These are phyloP conservation scores for Xylariaceae sp. DNA, from an alignment of 2,329 filamentous ascomycete species.

Conservation along the genomic window DNA sequence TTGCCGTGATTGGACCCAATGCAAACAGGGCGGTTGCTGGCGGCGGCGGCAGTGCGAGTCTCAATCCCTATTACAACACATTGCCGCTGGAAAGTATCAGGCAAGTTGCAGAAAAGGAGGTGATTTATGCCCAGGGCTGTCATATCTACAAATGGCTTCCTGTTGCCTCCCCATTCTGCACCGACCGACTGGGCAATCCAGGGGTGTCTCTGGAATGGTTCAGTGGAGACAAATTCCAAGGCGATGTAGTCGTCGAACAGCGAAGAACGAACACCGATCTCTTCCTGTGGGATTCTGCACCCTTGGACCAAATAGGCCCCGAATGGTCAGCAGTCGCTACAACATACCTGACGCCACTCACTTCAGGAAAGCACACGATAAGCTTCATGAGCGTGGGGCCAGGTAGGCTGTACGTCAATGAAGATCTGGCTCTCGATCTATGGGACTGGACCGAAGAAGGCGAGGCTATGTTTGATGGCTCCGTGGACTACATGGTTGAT, in stretches of 20 bases:
- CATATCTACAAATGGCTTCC: constrained; percentile 64
- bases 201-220: constrained; percentile 65
- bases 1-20: constrained; percentile 65
- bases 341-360: constrained; percentile 54
- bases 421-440: constrained; percentile 56
- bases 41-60: constrained; percentile 63
- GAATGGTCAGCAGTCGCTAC: constrained; percentile 63
- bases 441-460: constrained; percentile 68
- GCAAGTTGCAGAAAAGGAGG: constrained; percentile 48
- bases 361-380: constrained; percentile 60
- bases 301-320: constrained; percentile 54
- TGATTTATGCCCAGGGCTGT: constrained; percentile 59
- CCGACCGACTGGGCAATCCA: constrained; percentile 50
- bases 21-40: constrained; percentile 64
- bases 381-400: constrained; percentile 66
- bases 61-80: constrained; percentile 66
- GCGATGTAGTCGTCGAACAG: constrained; percentile 53
- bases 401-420: constrained; percentile 58
- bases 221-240: constrained; percentile 59
- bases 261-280: constrained; percentile 61
- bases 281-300: constrained; percentile 68
- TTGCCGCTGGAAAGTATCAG: constrained; percentile 61
- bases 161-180: constrained; percentile 57
- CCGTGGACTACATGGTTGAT: constrained; percentile 59
- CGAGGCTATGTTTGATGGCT: constrained; percentile 68